phyloP scores from a whole-genome alignment of 73 alveolate genomes.

The Paramecium biaurelia region DNA sequence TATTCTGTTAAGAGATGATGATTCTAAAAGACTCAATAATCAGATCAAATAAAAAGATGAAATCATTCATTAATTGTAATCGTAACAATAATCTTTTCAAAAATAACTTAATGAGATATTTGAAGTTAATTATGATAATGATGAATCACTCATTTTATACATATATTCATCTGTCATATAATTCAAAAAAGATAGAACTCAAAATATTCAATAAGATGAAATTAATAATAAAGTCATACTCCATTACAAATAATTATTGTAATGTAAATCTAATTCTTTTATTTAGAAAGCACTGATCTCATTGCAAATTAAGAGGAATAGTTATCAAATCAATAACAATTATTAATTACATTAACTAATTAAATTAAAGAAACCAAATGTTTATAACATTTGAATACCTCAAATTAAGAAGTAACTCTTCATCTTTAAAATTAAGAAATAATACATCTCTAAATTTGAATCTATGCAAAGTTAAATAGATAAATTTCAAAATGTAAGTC shows the following conservation, averaged over 20 bases:
- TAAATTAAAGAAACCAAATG: background rate
- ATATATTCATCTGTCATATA: background rate
- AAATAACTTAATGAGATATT: background rate
- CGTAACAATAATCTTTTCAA: background rate
- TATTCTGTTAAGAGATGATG: background rate
- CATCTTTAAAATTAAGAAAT: background rate
- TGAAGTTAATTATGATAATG: background rate
- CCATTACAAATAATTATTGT: background rate
- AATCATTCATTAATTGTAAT: background rate
- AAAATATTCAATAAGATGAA: background rate
- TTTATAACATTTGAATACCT: background rate
- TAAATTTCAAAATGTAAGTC: background rate
- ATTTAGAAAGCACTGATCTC: background rate
- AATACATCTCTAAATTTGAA: background rate
- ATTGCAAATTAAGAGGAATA: background rate
- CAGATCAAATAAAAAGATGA: background rate
- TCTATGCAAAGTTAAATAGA: background rate
- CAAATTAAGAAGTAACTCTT: background rate
- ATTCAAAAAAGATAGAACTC: background rate
- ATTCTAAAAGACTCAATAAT: background rate
- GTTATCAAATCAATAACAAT: background rate
- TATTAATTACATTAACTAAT: background rate
- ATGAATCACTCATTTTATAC: background rate
- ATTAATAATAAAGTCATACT: background rate
- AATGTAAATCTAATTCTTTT: background rate